Conservation (phyloP, 257 asterid species). For the Eucommia ulmoides region DNA sequence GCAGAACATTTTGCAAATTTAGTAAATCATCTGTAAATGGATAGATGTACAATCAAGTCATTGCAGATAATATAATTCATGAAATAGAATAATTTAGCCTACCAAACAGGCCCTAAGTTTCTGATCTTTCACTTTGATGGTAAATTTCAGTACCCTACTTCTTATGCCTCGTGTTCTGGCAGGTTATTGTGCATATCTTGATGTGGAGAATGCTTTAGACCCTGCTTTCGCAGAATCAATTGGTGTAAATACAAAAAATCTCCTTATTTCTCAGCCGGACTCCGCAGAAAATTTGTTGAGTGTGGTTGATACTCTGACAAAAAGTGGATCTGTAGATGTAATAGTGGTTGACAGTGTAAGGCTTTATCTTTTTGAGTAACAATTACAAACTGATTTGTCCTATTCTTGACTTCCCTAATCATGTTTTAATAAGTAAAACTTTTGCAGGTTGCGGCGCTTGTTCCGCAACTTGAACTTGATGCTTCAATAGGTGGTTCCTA, state of each 20-base stretch:
- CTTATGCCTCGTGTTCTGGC: constrained; percentile 8
- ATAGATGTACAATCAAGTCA: too few relatives aligned
- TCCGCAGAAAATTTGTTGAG: constrained; percentile 91
- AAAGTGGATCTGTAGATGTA: constrained; percentile 75
- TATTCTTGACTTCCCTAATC: neutral
- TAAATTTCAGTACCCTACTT: neutral
- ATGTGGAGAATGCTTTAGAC: constrained; percentile 87
- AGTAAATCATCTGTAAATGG: too few relatives aligned
- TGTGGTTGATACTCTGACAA: constrained; percentile 83
- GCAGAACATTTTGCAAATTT: too few relatives aligned
- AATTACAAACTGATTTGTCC: neutral
- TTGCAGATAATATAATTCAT: too few relatives aligned
- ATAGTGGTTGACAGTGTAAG: constrained; percentile 96
- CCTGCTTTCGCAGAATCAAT: constrained; percentile 80
- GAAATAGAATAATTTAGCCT: too few relatives aligned
- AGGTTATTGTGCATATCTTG: constrained; percentile 97
- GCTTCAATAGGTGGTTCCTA: constrained; percentile 29
- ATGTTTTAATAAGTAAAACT: constrained; percentile 11
- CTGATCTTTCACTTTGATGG: neutral
- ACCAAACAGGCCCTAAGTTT: too few relatives aligned
- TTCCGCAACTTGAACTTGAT: constrained; percentile 74
- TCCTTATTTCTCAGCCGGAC: constrained; percentile 94
- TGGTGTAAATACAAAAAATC: constrained; percentile 64
- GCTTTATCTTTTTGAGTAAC: constrained; percentile 7
- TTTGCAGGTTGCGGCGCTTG: constrained; percentile 94